Evolutionary conservation across 768 basidiomycete species (phyloP).

Genomic region (Daedaleopsis sinensis): DNA sequence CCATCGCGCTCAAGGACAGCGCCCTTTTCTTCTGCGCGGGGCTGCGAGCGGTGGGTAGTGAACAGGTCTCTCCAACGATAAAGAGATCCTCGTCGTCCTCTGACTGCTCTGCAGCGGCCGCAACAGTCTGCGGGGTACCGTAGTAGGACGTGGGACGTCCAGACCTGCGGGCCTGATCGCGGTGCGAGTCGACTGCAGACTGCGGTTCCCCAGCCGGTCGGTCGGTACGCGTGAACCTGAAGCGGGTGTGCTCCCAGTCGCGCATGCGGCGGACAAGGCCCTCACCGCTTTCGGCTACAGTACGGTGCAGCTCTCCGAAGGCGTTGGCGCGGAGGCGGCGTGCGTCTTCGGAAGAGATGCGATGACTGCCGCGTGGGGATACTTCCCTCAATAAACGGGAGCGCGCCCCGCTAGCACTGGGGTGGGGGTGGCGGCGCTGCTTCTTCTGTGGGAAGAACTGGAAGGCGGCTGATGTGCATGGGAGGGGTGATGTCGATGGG

Average conservation of each 20-base stretch:
- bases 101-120: constrained; percentile 18
- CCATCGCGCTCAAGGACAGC: constrained; percentile 48
- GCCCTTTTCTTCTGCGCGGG: constrained; percentile 43
- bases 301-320: constrained; percentile 65
- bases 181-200: not conserved
- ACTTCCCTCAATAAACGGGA: constrained; percentile 10
- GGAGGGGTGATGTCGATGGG: constrained; percentile 21
- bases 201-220: constrained; percentile 1
- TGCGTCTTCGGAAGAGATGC: constrained; percentile 34
- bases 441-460: constrained; percentile 29
- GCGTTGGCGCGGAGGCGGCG: constrained; percentile 59
- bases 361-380: constrained; percentile 13
- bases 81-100: constrained; percentile 52
- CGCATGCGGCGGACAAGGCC: constrained; percentile 74
- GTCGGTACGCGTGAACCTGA: constrained; percentile 27
- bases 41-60: constrained; percentile 11
- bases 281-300: constrained; percentile 65
- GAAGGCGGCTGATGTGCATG: constrained; percentile 36
- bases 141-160: constrained; percentile 18
- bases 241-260: constrained; percentile 62
- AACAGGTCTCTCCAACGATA: constrained; percentile 49
- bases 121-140: constrained; percentile 9
- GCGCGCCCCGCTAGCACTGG: not conserved
- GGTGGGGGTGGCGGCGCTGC: constrained; percentile 6
- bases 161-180: constrained; percentile 1